phyloP scores from a whole-genome alignment of 768 basidiomycete species.

The Termitomyces sp. region DNA sequence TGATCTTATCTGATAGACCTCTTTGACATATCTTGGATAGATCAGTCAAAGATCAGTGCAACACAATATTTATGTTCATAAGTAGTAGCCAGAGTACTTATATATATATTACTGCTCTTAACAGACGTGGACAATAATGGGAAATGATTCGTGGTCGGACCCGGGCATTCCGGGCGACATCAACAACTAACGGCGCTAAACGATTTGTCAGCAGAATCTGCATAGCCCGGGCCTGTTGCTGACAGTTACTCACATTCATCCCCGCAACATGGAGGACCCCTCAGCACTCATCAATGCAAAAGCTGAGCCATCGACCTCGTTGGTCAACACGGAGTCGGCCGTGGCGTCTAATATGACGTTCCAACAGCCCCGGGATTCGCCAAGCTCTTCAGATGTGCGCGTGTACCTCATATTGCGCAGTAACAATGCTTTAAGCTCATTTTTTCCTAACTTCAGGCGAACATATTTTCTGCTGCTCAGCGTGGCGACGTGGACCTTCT shows the following conservation, averaged over 20 bases:
- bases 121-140: too few relatives aligned
- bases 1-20: too few relatives aligned
- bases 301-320: constrained; percentile 45
- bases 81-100: too few relatives aligned
- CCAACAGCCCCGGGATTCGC: constrained; percentile 36
- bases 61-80: too few relatives aligned
- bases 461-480: constrained; percentile 84
- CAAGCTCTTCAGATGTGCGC: constrained; percentile 36
- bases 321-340: constrained; percentile 43
- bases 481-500: constrained; percentile 74
- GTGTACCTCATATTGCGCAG: neutral
- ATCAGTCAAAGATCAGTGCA: too few relatives aligned
- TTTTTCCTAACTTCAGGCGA: constrained; percentile 32
- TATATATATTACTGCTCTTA: too few relatives aligned
- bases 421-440: neutral
- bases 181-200: too few relatives aligned
- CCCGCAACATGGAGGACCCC: constrained; percentile 32
- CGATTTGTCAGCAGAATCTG: constrained; percentile 1
- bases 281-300: constrained; percentile 37
- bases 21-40: too few relatives aligned
- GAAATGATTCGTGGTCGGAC: too few relatives aligned
- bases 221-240: neutral
- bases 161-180: neutral
- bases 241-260: neutral
- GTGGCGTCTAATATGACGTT: constrained; percentile 45